These are phyloP conservation scores for Curvularia verruculosa DNA, from an alignment of 2,329 filamentous ascomycete species.

Conservation along the genomic window DNA sequence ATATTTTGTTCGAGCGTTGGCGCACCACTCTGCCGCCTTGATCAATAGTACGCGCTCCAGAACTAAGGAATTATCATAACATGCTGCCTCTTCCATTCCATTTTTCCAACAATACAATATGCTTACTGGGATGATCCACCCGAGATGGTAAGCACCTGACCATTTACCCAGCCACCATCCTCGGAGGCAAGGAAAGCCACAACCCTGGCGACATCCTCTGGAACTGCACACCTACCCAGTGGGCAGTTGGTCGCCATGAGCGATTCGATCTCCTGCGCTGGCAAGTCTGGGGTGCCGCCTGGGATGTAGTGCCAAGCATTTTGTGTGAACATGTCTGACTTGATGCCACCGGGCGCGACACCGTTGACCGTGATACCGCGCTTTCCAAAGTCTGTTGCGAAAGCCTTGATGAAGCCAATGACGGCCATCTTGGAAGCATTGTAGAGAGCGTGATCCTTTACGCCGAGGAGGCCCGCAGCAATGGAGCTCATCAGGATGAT, in stretches of 20 bases:
- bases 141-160: conserved; percentile 51
- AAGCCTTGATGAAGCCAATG: conserved; percentile 73
- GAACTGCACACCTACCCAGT: conserved; percentile 55
- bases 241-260: conserved; percentile 59
- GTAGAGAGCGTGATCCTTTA: conserved; percentile 74
- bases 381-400: conserved; percentile 73
- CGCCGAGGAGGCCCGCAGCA: conserved; percentile 68
- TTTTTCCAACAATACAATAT: not conserved
- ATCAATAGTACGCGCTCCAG: conserved; percentile 4
- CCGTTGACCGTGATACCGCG: conserved; percentile 74
- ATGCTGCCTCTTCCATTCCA: not conserved
- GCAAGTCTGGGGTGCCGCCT: conserved; percentile 56
- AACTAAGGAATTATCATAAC: not conserved
- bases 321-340: conserved; percentile 77
- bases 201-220: conserved; percentile 53
- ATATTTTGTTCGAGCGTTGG: conserved; percentile 11
- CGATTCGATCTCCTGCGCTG: conserved; percentile 57
- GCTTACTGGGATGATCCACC: conserved; percentile 50
- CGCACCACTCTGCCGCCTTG: not conserved
- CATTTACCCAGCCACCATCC: conserved; percentile 51
- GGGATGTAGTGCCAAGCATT: conserved; percentile 63
- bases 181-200: conserved; percentile 50
- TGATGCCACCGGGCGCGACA: conserved; percentile 74
- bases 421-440: conserved; percentile 75
- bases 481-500: conserved; percentile 78